A percentile compares a stretch with the other conserved stretches of the same genome.
Conservation (phyloP, 2,329 filamentous ascomycete species). For the Exophiala xenobiotica region DNA sequence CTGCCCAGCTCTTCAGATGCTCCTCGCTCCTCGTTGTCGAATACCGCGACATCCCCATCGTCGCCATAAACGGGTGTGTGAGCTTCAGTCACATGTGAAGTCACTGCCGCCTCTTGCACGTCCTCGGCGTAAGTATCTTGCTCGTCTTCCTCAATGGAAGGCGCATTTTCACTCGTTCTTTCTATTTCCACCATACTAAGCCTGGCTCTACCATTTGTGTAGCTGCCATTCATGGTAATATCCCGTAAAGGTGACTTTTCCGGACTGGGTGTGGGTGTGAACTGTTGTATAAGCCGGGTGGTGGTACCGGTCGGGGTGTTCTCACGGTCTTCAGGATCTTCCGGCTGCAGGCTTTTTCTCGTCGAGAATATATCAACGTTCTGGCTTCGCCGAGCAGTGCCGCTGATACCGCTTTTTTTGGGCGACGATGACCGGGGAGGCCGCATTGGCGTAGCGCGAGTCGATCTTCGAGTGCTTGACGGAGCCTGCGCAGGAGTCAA, state of each 20-base stretch:
- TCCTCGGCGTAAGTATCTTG: slow-evolving; percentile 7
- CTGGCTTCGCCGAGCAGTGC: slow-evolving; percentile 36
- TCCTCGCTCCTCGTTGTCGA: not conserved
- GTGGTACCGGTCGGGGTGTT: slow-evolving; percentile 35
- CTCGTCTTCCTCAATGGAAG: slow-evolving; percentile 10
- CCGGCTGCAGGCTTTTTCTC: slow-evolving; percentile 9
- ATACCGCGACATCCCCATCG: slow-evolving; percentile 16
- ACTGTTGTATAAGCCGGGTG: slow-evolving; percentile 28
- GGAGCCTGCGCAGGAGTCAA: slow-evolving; percentile 44
- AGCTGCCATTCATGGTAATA: slow-evolving; percentile 15
- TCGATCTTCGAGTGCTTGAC: slow-evolving; percentile 33
- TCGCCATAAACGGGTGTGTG: slow-evolving; percentile 10
- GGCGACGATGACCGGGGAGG: slow-evolving; percentile 46
- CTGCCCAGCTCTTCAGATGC: slow-evolving; percentile 19
- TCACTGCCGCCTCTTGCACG: slow-evolving; percentile 2
- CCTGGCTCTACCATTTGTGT: slow-evolving; percentile 13
- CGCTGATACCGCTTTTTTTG: slow-evolving; percentile 44
- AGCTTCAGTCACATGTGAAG: not conserved
- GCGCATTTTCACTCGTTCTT: slow-evolving; percentile 2
- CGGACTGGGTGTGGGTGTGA: slow-evolving; percentile 7
- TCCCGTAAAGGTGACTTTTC: slow-evolving; percentile 20
- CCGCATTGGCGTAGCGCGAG: slow-evolving; percentile 39
- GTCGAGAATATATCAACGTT: slow-evolving; percentile 24
- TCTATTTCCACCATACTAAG: slow-evolving; percentile 10
- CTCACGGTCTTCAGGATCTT: slow-evolving; percentile 28